Evolutionary conservation across 176 grass and related monocot species (phyloP), one percentile per base, ranked within the genome.

Genomic region (Eleusine indica): DNA sequence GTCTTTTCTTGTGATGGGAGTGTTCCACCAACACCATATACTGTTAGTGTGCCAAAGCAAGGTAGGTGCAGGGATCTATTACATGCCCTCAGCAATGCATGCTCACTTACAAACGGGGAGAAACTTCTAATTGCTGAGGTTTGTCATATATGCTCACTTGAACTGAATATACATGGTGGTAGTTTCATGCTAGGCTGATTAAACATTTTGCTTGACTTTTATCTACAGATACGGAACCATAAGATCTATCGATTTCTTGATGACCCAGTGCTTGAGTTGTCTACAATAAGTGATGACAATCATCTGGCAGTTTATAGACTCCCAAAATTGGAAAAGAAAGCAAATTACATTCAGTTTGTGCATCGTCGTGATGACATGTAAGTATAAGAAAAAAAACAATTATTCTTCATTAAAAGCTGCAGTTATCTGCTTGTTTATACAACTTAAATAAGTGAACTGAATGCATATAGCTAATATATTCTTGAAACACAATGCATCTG

Each of bases 61-160:
- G 97, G 97, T 85, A 85, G 97, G 66, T 87, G 83, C 84, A 87
- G 88, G 66, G 97, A 99, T 80, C 82, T 99, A 70, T 87, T 94
- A 53, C 93, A 99, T 76, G 91, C 93, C 67, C 83, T 99, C 79
- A 83, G 86, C 73, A 90, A 71, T 74, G 90, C 93, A 69, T 96
- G 93, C 63, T 92, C 87, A 44, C 83, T 99, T 73, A 89, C 88
- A 86, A 96, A 84, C 81, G 87, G 88, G 51, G 97, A 99, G 88
- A 94, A 78, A 82, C 89, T 99, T 89, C 76, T 99, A 70, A 91
- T 96, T 87, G 97, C 97, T 2, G 91, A 99, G 97, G 97, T 99
- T 83, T 64, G 91, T 90, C 29, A 73, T 76, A 65, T 69, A 53
- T 48, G 19, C 58, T 66, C 58, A 37, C 64, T 61, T 77, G 70